Evolutionary conservation across 2,329 filamentous ascomycete species (phyloP).

Genomic region (Beauveria caledonica): DNA sequence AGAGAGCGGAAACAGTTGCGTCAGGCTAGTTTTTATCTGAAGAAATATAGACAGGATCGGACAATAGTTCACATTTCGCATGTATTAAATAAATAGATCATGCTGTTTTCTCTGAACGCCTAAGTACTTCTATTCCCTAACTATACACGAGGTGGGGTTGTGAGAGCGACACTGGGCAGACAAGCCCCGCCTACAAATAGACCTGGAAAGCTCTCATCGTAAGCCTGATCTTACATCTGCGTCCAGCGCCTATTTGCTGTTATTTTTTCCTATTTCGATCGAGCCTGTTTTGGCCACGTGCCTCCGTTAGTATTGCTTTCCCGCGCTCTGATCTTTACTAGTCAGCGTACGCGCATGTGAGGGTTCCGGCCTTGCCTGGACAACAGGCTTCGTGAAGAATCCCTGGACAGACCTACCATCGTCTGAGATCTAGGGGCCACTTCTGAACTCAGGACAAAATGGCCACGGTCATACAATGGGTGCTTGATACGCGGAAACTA

Average conservation of each 20-base stretch:
- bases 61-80: no score
- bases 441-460: not conserved
- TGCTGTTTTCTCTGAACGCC: not conserved
- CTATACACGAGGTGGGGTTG: not conserved
- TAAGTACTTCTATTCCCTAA: not conserved
- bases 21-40: no score
- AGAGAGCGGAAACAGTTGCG: no score
- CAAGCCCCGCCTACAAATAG: not conserved
- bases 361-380: no score
- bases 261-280: not conserved
- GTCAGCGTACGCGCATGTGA: not conserved
- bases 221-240: constrained; percentile 1
- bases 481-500: constrained; percentile 51
- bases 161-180: not conserved
- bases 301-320: not conserved
- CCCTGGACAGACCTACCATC: not conserved
- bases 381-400: not conserved
- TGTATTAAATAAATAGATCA: not conserved
- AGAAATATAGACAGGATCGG: no score
- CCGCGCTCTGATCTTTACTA: not conserved
- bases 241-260: not conserved
- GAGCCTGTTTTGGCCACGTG: not conserved
- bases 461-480: constrained; percentile 45
- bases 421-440: not conserved
- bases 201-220: not conserved